Evolutionary conservation across 2,329 filamentous ascomycete species (phyloP).

Genomic region (Emmonsiellopsis sp.): DNA sequence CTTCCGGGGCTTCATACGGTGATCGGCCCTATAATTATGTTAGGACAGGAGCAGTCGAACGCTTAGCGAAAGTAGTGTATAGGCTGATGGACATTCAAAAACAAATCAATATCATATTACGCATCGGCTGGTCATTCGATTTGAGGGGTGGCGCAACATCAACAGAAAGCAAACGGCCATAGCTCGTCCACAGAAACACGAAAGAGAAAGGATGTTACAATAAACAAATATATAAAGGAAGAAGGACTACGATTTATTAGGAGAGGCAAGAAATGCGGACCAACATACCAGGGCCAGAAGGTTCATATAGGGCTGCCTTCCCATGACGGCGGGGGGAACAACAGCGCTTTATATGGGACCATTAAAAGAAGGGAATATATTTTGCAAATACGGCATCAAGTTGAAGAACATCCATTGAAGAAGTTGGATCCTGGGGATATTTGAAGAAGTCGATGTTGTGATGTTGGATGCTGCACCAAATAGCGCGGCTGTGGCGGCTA

Average conservation of each 20-base stretch:
- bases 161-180: no score
- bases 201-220: neutral
- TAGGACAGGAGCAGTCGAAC: slow-evolving; percentile 9
- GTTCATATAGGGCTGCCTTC: slow-evolving; percentile 37
- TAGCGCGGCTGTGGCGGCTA: slow-evolving; percentile 14
- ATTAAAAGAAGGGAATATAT: neutral
- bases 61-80: neutral
- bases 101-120: no score
- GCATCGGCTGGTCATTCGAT: no score
- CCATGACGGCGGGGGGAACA: slow-evolving; percentile 23
- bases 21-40: slow-evolving; percentile 33
- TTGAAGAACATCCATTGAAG: neutral
- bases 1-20: slow-evolving; percentile 36
- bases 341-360: neutral
- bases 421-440: neutral
- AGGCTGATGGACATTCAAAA: neutral
- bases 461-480: neutral
- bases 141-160: no score
- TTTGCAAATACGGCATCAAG: neutral
- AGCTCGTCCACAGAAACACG: no score
- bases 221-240: neutral
- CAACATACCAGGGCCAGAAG: slow-evolving; percentile 37
- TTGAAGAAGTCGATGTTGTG: neutral
- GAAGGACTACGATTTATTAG: neutral
- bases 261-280: neutral